phyloP scores from a whole-genome alignment of 331 rosid genomes.

The Acacia pycnantha region DNA sequence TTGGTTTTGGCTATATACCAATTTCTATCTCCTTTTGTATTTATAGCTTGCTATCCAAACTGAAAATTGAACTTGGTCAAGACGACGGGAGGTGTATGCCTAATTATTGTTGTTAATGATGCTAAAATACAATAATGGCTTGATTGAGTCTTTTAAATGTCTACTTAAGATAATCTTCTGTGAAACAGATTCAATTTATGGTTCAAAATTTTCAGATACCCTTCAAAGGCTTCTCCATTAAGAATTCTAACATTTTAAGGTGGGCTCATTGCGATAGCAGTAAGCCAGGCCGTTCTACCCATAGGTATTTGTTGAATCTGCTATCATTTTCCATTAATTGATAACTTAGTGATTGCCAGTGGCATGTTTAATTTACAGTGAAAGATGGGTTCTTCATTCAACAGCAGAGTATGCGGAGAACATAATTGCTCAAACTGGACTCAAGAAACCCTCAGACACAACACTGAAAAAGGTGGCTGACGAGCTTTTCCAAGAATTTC shows the following conservation, averaged over 20 bases:
- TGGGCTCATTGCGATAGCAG: constrained; percentile 87
- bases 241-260: constrained; percentile 65
- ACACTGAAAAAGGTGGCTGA: constrained; percentile 72
- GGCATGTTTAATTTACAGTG: constrained; percentile 46
- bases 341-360: not conserved
- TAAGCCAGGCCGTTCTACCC: constrained; percentile 77
- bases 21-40: constrained; percentile 4
- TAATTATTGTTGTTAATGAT: not conserved
- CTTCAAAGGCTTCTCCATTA: constrained; percentile 60
- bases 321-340: constrained; percentile 22
- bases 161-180: not conserved
- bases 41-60: not conserved
- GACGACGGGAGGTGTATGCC: not conserved
- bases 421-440: constrained; percentile 77
- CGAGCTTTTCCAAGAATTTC: constrained; percentile 70
- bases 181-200: constrained; percentile 27
- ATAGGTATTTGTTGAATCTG: constrained; percentile 46
- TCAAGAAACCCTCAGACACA: constrained; percentile 66
- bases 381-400: constrained; percentile 90
- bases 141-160: not conserved
- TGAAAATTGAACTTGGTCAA: constrained; percentile 16
- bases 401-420: constrained; percentile 73
- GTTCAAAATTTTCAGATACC: constrained; percentile 54
- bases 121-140: not conserved
- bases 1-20: constrained; percentile 12